These are phyloP conservation scores for Fusarium sp. DNA, from an alignment of 2,329 filamentous ascomycete genomes.

Conservation along the genomic window DNA sequence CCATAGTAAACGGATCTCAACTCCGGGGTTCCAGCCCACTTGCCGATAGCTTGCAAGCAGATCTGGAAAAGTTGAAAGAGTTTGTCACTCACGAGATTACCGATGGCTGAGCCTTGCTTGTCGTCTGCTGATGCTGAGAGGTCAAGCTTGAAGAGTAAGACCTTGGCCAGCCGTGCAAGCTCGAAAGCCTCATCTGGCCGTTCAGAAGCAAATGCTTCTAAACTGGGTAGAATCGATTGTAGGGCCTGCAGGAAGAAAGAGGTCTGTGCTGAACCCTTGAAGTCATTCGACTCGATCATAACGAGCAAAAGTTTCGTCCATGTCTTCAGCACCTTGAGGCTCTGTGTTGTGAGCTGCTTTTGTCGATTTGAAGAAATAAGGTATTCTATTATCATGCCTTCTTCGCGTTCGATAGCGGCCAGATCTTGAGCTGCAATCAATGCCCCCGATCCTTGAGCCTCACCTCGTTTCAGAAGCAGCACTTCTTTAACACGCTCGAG, in stretches of 20 bases:
- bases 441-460: constrained; percentile 61
- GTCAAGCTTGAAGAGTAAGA: constrained; percentile 77
- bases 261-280: constrained; percentile 75
- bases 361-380: constrained; percentile 71
- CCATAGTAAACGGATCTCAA: constrained; percentile 89
- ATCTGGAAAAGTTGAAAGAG: constrained; percentile 92
- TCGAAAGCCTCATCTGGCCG: constrained; percentile 76
- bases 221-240: constrained; percentile 86
- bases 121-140: constrained; percentile 53
- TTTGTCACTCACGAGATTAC: constrained; percentile 86
- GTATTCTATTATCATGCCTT: constrained; percentile 67
- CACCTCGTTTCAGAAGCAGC: constrained; percentile 73
- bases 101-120: constrained; percentile 59
- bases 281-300: constrained; percentile 83
- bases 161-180: constrained; percentile 78
- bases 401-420: constrained; percentile 64
- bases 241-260: constrained; percentile 86
- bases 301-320: constrained; percentile 89
- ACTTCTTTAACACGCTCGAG: constrained; percentile 77
- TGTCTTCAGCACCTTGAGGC: constrained; percentile 76
- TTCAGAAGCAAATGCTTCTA: constrained; percentile 79
- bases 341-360: constrained; percentile 63
- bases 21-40: constrained; percentile 73
- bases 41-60: constrained; percentile 80
- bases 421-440: constrained; percentile 61